A percentile compares a stretch with the other conserved stretches of the same genome.
Conservation (phyloP, 306 rosid species). For the Lablab purpureus region DNA sequence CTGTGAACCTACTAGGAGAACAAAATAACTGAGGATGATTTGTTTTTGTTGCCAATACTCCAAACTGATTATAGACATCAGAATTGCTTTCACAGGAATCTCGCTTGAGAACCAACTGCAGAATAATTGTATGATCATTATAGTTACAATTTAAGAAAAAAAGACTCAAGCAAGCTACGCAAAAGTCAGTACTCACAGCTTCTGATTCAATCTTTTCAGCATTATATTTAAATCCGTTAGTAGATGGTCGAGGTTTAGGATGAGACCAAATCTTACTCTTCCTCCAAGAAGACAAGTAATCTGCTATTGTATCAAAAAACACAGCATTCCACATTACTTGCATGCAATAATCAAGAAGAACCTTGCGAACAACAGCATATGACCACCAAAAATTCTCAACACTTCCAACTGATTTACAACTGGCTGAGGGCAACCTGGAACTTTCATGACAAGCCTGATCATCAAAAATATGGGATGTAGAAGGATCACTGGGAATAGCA, state of each 20-base stretch:
- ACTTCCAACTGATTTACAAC: constrained; percentile 72
- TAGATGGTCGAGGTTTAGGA: constrained; percentile 46
- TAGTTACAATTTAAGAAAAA: constrained; percentile 46
- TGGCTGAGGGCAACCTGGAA: constrained; percentile 44
- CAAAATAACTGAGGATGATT: constrained; percentile 49
- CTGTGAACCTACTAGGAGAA: constrained; percentile 43
- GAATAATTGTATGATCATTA: constrained; percentile 48
- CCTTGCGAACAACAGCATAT: constrained; percentile 68
- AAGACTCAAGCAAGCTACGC: constrained; percentile 52
- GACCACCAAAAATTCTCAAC: constrained; percentile 79
- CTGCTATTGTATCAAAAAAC: constrained; percentile 72
- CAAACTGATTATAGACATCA: constrained; percentile 56
- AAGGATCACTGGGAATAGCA: constrained; percentile 49
- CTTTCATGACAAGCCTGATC: constrained; percentile 47
- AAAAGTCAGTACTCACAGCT: constrained; percentile 86
- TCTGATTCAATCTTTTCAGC: constrained; percentile 52
- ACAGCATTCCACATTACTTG: constrained; percentile 94
- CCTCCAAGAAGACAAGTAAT: constrained; percentile 72
- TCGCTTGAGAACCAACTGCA: constrained; percentile 61
- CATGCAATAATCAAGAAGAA: constrained; percentile 73
- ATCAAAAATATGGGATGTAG: constrained; percentile 40
- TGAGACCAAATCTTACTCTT: constrained; percentile 75
- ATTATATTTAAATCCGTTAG: constrained; percentile 47
- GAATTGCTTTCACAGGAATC: constrained; percentile 49
- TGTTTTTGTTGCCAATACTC: constrained; percentile 43